A percentile compares a stretch with the other conserved stretches of the same genome.
phyloP scores from a whole-genome alignment of 306 rosid genomes.

The Sophora flavescens region DNA sequence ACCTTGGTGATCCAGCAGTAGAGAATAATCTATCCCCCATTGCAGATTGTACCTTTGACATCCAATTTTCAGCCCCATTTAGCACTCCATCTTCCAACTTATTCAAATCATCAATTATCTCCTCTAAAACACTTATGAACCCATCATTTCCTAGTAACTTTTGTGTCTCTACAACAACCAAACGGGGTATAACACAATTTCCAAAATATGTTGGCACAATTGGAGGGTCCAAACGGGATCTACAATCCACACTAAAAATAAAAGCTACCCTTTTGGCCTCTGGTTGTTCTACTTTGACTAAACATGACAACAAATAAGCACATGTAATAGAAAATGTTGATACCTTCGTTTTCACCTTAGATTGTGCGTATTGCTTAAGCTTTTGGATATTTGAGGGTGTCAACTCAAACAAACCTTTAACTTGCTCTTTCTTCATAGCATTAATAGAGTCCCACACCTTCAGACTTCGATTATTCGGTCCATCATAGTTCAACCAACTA shows the following conservation, averaged over 20 bases:
- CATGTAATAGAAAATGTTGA: constrained; percentile 49
- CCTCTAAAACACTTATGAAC: constrained; percentile 18
- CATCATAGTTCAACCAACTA: constrained; percentile 25
- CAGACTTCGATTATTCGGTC: constrained; percentile 41
- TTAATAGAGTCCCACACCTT: constrained; percentile 27
- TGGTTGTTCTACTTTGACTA: constrained; percentile 35
- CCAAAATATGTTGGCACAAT: constrained; percentile 54
- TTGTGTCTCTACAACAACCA: neutral
- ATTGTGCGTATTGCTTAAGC: constrained; percentile 30
- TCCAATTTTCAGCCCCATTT: constrained; percentile 27
- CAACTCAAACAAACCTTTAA: constrained; percentile 52
- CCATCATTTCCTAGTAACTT: constrained; percentile 33
- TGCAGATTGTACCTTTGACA: neutral
- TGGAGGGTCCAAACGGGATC: constrained; percentile 49
- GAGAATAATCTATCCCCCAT: neutral
- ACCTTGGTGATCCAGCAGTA: constrained; percentile 59
- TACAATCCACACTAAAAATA: constrained; percentile 46
- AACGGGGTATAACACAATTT: constrained; percentile 40
- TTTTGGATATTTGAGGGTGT: constrained; percentile 36
- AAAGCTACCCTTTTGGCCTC: constrained; percentile 1
- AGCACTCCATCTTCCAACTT: constrained; percentile 36
- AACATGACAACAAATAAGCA: constrained; percentile 46
- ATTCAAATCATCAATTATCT: constrained; percentile 30
- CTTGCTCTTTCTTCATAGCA: neutral
- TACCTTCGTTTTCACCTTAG: constrained; percentile 7